Conservation (phyloP, 352 stramenopile genomes). For the Phytophthora syringae region DNA sequence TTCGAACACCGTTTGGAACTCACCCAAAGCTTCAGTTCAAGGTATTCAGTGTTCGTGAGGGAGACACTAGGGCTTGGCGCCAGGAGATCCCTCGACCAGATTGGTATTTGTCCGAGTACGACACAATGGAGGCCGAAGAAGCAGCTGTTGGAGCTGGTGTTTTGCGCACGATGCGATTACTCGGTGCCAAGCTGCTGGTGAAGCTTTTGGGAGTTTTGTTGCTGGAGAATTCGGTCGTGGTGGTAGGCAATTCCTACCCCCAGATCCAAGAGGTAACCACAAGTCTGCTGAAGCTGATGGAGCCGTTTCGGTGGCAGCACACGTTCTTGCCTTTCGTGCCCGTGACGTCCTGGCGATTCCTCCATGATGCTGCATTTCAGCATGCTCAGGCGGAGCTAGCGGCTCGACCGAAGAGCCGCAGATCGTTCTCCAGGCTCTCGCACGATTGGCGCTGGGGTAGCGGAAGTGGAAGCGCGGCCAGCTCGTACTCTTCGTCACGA, state of each 20-base stretch:
- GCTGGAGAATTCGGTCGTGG: constrained; percentile 77
- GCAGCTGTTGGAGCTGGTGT: constrained; percentile 45
- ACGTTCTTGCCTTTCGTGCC: constrained; percentile 81
- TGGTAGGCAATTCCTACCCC: constrained; percentile 74
- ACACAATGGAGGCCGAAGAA: constrained; percentile 57
- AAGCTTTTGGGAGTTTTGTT: constrained; percentile 76
- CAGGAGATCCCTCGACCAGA: constrained; percentile 74
- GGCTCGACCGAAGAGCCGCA: constrained; percentile 59
- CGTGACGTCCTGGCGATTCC: constrained; percentile 73
- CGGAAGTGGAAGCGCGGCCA: constrained; percentile 24
- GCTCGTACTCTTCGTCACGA: constrained; percentile 34
- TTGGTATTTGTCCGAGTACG: constrained; percentile 76
- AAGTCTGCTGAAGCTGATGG: constrained; percentile 70
- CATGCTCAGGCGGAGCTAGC: constrained; percentile 61
- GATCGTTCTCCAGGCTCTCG: constrained; percentile 61
- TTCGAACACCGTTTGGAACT: constrained; percentile 32
- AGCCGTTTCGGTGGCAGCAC: constrained; percentile 86
- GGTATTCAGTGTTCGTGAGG: constrained; percentile 59
- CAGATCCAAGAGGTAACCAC: constrained; percentile 80
- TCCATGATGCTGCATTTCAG: constrained; percentile 65
- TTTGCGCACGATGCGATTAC: constrained; percentile 61
- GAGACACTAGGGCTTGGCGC: constrained; percentile 64
- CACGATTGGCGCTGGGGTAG: constrained; percentile 75
- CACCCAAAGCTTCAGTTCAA: constrained; percentile 65
- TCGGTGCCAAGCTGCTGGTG: constrained; percentile 74